Evolutionary conservation across 2,329 filamentous ascomycete genomes (phyloP).

Genomic region (Pezicula radicicola): DNA sequence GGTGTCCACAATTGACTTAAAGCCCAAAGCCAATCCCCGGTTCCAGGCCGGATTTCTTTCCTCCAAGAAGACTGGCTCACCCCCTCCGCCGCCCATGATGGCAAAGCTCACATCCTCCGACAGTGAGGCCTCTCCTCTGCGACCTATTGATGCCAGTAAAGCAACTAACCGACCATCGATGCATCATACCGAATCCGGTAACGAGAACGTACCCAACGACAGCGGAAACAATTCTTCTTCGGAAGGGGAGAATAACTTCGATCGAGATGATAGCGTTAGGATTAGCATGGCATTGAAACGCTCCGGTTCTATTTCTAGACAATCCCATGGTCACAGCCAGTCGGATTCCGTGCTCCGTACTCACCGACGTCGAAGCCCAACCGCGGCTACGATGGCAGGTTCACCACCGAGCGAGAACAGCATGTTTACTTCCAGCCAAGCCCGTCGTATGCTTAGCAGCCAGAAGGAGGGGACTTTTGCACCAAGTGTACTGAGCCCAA

Average conservation of each 20-base stretch:
- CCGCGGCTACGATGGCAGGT: slow-evolving; percentile 43
- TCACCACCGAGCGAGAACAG: slow-evolving; percentile 55
- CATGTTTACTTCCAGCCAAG: slow-evolving; percentile 63
- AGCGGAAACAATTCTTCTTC: slow-evolving; percentile 33
- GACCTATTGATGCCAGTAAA: slow-evolving; percentile 46
- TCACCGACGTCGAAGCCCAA: slow-evolving; percentile 30
- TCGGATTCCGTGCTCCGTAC: slow-evolving; percentile 18
- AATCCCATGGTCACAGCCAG: slow-evolving; percentile 15
- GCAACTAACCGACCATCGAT: slow-evolving; percentile 43
- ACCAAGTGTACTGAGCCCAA: slow-evolving; percentile 57
- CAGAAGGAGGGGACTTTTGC: slow-evolving; percentile 54
- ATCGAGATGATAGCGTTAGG: slow-evolving; percentile 23
- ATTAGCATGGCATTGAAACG: slow-evolving; percentile 28
- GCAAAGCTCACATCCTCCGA: slow-evolving; percentile 55
- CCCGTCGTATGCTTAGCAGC: slow-evolving; percentile 62
- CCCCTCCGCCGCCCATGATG: slow-evolving; percentile 58
- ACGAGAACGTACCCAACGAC: slow-evolving; percentile 22
- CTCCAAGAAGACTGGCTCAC: slow-evolving; percentile 60
- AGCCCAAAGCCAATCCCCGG: slow-evolving; percentile 62
- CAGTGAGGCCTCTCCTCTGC: slow-evolving; percentile 52
- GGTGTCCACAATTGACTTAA: slow-evolving; percentile 56
- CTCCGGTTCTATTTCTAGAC: slow-evolving; percentile 23
- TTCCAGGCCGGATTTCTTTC: slow-evolving; percentile 84
- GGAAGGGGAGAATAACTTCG: slow-evolving; percentile 26
- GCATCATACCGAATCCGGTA: slow-evolving; percentile 28